Percentiles rank a stretch among this genome's conserved stretches.
Conservation (phyloP, 1,284 basidiomycete species). For the Meira nashicola region DNA sequence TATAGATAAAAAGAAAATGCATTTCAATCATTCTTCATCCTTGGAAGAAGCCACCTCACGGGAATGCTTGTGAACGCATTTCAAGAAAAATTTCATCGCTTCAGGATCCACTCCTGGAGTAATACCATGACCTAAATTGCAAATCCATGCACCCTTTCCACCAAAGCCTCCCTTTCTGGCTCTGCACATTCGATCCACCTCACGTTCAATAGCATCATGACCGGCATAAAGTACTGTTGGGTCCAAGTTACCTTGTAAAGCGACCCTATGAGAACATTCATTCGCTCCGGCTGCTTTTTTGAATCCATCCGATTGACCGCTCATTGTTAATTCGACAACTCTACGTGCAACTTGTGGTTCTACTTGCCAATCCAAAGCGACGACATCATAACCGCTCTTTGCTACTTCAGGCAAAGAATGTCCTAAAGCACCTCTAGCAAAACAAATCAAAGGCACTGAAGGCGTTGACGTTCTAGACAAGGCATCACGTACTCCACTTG, state of each 20-base stretch:
- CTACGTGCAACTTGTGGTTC: slow-evolving; percentile 46
- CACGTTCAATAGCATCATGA: slow-evolving; percentile 73
- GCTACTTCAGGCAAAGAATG: slow-evolving; percentile 49
- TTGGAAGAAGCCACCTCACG: slow-evolving; percentile 30
- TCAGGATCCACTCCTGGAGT: slow-evolving; percentile 52
- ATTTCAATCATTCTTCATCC: slow-evolving; percentile 11
- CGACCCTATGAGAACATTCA: slow-evolving; percentile 57
- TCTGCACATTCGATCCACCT: slow-evolving; percentile 74
- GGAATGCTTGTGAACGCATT: slow-evolving; percentile 44
- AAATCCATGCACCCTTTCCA: slow-evolving; percentile 62
- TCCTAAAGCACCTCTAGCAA: slow-evolving; percentile 47
- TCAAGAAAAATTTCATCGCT: slow-evolving; percentile 43
- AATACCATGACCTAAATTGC: slow-evolving; percentile 94
- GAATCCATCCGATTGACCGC: slow-evolving; percentile 15
- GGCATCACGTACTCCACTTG: slow-evolving; percentile 41
- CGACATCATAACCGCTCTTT: slow-evolving; percentile 50
- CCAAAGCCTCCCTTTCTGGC: slow-evolving; percentile 63
- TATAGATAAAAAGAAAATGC: neutral
- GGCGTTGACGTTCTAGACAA: slow-evolving; percentile 37
- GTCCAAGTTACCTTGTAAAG: slow-evolving; percentile 92
- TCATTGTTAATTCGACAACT: slow-evolving; percentile 36
- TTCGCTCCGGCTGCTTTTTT: slow-evolving; percentile 35
- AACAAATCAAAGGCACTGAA: slow-evolving; percentile 48
- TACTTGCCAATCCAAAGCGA: slow-evolving; percentile 49
- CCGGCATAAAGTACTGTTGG: slow-evolving; percentile 77